Base-by-base conservation (phyloP, 805 yeast species). In the Komagataella ulmi region DNA sequence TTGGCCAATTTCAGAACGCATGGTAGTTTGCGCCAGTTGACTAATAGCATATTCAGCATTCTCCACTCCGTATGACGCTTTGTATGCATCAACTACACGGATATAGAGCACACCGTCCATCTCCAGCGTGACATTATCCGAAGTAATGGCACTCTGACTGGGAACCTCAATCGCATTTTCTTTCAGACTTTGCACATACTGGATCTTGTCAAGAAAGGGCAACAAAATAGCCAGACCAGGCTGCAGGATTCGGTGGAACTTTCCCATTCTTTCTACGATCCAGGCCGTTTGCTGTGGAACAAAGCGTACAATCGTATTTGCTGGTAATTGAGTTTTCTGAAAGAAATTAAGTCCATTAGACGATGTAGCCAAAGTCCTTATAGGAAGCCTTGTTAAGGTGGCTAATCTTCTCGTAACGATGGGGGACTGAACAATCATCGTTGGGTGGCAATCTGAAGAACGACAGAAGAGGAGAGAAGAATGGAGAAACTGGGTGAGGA, bases 251-350 rank as follows among this genome's bases (percentile, higher is more conserved):
- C 74, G 67, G 63, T 81, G 75, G 70, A 85, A 87, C 62, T 83
- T 84, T 36, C 96, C 96, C 96, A 87, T 87, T 55, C 96, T 72
- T 65, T 87, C 96, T 17, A 87, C 95, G 17, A 87, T 79, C 89
- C 93, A 87, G 2, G 95, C 95, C 18, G 87, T 83, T 65, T 87
- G 95, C 64, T 88, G 95, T 1, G 96, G 96, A 14, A 87, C 95
- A 63, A 87, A 87, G 58, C 86, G 72, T 45, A 85, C 65, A 3
- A 85, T 65, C 2, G 93, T 85, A 65, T 85, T 85, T 17, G 88
- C 69, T n/a, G 95, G 95, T 51, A 84, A 66, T 52, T 75, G 70
- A 49, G 77, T 79, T 50, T 72, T 74, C 62, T 81, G 87, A 65
- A 83, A 83, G 61, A 73, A 83, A 46, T 73, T 79, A 59, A 80